Conservation (phyloP, 768 basidiomycete genomes). For the Phaeolepiota aurea region DNA sequence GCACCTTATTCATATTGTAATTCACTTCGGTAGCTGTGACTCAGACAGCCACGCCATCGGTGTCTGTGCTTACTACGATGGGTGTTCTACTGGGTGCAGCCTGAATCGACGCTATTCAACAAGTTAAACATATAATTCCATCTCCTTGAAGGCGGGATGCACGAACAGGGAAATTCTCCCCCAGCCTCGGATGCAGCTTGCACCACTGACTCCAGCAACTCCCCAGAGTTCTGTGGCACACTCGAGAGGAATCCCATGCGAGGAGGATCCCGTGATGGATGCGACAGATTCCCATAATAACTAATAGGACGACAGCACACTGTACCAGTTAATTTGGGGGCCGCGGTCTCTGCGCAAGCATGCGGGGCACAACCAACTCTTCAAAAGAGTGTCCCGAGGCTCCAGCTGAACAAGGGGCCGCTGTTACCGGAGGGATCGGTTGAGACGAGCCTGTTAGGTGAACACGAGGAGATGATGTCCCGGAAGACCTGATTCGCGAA, state of each 20-base stretch:
- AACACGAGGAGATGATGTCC: conserved; percentile 34
- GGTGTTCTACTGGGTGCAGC: no score
- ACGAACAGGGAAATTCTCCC: conserved; percentile 31
- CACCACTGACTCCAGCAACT: conserved; percentile 26
- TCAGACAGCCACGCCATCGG: no score
- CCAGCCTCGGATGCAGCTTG: conserved; percentile 25
- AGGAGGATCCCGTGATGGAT: conserved; percentile 60
- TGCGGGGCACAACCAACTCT: conserved; percentile 42
- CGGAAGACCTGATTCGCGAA: conserved; percentile 38
- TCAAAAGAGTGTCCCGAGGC: conserved; percentile 71
- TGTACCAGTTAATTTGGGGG: not conserved
- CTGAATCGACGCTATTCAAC: no score
- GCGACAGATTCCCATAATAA: conserved; percentile 63
- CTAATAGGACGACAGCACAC: not conserved
- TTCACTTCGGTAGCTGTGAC: no score
- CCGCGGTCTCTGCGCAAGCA: conserved; percentile 1
- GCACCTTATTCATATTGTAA: no score
- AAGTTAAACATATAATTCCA: no score
- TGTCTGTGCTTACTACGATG: no score
- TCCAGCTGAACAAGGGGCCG: conserved; percentile 70
- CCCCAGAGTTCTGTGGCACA: conserved; percentile 44
- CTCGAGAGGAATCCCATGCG: conserved; percentile 60
- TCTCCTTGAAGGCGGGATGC: no score
- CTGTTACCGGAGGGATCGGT: conserved; percentile 56
- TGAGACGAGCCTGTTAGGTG: conserved; percentile 42